Conservation (phyloP, 495 filamentous ascomycete species). For the Xylaria bambusicola region DNA sequence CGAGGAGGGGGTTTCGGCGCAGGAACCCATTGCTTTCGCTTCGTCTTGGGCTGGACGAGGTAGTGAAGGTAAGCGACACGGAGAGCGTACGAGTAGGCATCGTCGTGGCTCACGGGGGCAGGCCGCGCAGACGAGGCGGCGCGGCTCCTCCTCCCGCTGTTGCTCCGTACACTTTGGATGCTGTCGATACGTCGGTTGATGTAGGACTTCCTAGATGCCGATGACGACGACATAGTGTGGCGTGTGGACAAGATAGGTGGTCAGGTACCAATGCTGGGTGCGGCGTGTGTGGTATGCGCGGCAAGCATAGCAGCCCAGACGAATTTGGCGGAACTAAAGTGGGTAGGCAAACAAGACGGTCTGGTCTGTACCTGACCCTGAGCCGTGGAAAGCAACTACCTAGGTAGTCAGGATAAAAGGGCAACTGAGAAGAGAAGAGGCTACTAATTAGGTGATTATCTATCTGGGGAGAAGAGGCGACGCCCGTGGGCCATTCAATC, state of each 20-base stretch:
- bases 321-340: not conserved
- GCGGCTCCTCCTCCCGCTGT: constrained; percentile 37
- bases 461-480: no score
- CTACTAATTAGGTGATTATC: not conserved
- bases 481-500: no score
- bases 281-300: constrained; percentile 13
- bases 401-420: not conserved
- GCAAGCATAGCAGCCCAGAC: constrained; percentile 15
- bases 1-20: constrained; percentile 61
- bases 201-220: constrained; percentile 38
- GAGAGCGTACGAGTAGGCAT: constrained; percentile 87
- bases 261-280: constrained; percentile 14
- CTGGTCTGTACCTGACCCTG: not conserved
- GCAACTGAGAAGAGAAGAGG: not conserved
- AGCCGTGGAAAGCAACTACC: not conserved
- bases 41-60: constrained; percentile 85
- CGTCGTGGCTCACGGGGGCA: constrained; percentile 56
- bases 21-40: constrained; percentile 79
- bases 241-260: not conserved
- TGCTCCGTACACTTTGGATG: constrained; percentile 37
- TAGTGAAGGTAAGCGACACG: constrained; percentile 91
- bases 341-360: no score
- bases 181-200: constrained; percentile 48
- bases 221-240: constrained; percentile 51
- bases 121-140: constrained; percentile 40